A percentile compares a stretch with the other conserved stretches of the same genome.
phyloP scores from a whole-genome alignment of 148 eudicot genomes.

The Rhododendron simsii region DNA sequence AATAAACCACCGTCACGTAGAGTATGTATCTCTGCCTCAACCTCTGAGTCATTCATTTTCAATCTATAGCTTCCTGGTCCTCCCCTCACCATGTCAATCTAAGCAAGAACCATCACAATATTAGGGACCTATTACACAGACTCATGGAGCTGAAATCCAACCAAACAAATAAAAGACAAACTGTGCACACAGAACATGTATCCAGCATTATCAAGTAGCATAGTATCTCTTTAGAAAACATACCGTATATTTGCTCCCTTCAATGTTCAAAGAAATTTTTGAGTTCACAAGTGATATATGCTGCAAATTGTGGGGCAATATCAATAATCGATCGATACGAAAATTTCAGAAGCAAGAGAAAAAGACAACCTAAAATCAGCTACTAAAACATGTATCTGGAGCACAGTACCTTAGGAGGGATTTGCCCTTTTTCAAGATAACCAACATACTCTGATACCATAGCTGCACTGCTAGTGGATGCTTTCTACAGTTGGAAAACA shows the following conservation, averaged over 20 bases:
- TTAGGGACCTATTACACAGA: constrained; percentile 4
- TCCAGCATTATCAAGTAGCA: not conserved
- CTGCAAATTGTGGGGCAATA: constrained; percentile 46
- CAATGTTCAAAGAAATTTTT: constrained; percentile 86
- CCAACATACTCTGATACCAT: constrained; percentile 93
- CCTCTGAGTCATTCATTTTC: constrained; percentile 76
- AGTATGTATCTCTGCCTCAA: constrained; percentile 98
- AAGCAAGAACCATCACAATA: constrained; percentile 3
- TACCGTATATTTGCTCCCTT: constrained; percentile 99
- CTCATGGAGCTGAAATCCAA: not conserved
- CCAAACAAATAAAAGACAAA: not conserved
- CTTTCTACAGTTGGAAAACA: constrained; percentile 60
- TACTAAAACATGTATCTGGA: not conserved
- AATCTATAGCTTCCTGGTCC: constrained; percentile 95
- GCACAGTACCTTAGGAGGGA: constrained; percentile 84
- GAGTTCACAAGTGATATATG: constrained; percentile 97
- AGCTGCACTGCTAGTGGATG: constrained; percentile 95
- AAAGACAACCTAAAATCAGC: not conserved
- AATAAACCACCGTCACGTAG: constrained; percentile 96
- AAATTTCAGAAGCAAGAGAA: not conserved
- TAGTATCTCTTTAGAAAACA: constrained; percentile 16
- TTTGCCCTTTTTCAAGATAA: constrained; percentile 98
- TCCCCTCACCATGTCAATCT: constrained; percentile 92
- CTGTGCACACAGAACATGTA: not conserved
- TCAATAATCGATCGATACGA: not conserved